Evolutionary conservation across 2,329 filamentous ascomycete species (phyloP).

Genomic region (Raffaelea albimanens): DNA sequence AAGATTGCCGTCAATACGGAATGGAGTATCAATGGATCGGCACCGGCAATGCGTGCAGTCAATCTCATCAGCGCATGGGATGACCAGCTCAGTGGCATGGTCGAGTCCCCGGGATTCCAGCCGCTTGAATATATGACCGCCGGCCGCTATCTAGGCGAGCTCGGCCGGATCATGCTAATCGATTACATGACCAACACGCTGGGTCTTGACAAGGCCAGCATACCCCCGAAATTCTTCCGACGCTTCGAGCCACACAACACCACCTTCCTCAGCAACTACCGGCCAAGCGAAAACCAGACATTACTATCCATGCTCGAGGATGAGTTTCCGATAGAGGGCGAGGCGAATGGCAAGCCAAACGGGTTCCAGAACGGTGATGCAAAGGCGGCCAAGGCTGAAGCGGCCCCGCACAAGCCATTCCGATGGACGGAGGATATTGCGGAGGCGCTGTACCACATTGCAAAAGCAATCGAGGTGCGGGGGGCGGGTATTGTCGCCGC

Average conservation of each 20-base stretch:
- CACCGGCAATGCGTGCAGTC: slow-evolving; percentile 53
- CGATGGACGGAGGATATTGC: slow-evolving; percentile 55
- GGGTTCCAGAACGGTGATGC: background rate
- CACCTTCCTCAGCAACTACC: slow-evolving; percentile 61
- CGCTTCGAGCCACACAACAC: slow-evolving; percentile 56
- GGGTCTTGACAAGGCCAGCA: slow-evolving; percentile 26
- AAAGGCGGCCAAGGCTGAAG: background rate
- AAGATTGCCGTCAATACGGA: slow-evolving; percentile 75
- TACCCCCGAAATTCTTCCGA: slow-evolving; percentile 47
- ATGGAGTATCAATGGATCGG: slow-evolving; percentile 71
- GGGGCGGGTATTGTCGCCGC: slow-evolving; percentile 68
- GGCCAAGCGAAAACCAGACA: slow-evolving; percentile 36
- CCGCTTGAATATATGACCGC: slow-evolving; percentile 80
- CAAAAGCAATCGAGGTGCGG: slow-evolving; percentile 59
- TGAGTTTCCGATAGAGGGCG: slow-evolving; percentile 41
- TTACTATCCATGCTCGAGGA: slow-evolving; percentile 37
- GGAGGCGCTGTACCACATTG: slow-evolving; percentile 52
- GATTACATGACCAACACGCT: slow-evolving; percentile 48
- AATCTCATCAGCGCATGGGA: slow-evolving; percentile 65
- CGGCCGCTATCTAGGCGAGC: slow-evolving; percentile 67
- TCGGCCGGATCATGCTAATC: slow-evolving; percentile 60
- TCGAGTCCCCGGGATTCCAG: slow-evolving; percentile 66
- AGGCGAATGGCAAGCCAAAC: background rate
- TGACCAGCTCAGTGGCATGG: slow-evolving; percentile 51
- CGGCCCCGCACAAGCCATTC: slow-evolving; percentile 30